These are phyloP conservation scores for Metschnikowia lochheadii DNA, from an alignment of 805 yeast species.

Conservation along the genomic window DNA sequence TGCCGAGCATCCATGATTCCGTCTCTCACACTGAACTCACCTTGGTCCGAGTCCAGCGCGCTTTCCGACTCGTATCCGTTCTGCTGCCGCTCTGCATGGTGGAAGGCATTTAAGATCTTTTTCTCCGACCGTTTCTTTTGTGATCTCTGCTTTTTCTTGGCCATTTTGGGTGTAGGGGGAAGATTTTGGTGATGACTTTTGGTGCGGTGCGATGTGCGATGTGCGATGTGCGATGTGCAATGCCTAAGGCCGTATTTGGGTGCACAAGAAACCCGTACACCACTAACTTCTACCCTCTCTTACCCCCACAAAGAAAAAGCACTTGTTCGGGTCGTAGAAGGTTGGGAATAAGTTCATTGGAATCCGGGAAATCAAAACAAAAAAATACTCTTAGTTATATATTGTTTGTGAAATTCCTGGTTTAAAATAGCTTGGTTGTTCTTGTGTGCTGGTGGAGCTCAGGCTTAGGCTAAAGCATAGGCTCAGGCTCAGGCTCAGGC, in stretches of 20 bases:
- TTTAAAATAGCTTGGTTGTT: no score
- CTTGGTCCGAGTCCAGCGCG: slow-evolving; percentile 12
- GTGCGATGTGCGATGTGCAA: not conserved
- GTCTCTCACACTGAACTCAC: slow-evolving; percentile 25
- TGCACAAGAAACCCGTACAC: not conserved
- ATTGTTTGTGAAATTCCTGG: no score
- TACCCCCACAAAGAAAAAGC: no score
- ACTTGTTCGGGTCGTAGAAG: no score
- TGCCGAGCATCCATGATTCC: slow-evolving; percentile 42
- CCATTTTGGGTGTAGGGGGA: slow-evolving; percentile 8
- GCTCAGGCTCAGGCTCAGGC: no score
- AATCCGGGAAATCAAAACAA: not conserved
- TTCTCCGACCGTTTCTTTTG: slow-evolving; percentile 32
- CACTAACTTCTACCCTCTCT: not conserved
- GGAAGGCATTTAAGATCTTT: slow-evolving; percentile 42
- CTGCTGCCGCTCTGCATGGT: slow-evolving; percentile 38
- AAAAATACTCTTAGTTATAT: no score
- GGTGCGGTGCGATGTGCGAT: not conserved
- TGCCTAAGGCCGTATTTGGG: not conserved
- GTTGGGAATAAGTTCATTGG: not conserved
- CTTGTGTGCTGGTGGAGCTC: no score
- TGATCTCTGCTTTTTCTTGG: slow-evolving; percentile 16
- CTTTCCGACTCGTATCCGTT: slow-evolving; percentile 21
- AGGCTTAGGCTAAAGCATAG: no score
- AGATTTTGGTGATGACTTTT: not conserved